Evolutionary conservation across 2,329 filamentous ascomycete species (phyloP).

Genomic region (Colletotrichum cordylinicola): DNA sequence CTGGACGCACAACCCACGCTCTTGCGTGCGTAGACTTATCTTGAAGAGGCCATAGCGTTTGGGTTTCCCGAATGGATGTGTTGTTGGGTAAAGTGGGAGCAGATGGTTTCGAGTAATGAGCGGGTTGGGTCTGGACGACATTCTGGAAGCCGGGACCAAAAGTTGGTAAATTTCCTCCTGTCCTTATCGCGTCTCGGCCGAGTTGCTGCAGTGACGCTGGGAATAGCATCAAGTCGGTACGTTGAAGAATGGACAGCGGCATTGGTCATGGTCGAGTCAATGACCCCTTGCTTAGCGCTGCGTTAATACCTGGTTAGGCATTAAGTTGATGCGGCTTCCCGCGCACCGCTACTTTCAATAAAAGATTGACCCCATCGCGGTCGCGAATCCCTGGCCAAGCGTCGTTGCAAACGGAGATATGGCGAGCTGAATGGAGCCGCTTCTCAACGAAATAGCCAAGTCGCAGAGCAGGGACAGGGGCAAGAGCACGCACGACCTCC

Average conservation of each 20-base stretch:
- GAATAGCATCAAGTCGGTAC: background rate
- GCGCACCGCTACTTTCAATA: slow-evolving; percentile 24
- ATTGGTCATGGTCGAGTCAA: slow-evolving; percentile 40
- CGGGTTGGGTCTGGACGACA: background rate
- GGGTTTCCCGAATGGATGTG: background rate
- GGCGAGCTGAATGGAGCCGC: background rate
- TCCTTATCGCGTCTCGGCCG: background rate
- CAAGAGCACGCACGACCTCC: background rate
- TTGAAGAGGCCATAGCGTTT: background rate
- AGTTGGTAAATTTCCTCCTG: slow-evolving; percentile 4
- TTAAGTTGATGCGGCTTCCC: slow-evolving; percentile 43
- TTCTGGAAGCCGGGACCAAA: slow-evolving; percentile 12
- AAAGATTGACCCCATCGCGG: background rate
- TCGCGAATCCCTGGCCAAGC: background rate
- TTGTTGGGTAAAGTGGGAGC: background rate
- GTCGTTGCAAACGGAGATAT: slow-evolving; percentile 9
- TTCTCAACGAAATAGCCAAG: background rate
- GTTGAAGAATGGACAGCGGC: background rate
- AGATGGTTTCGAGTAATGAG: background rate
- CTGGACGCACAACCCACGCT: background rate
- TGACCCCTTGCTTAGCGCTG: slow-evolving; percentile 29
- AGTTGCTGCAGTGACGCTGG: background rate
- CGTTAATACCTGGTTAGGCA: slow-evolving; percentile 31
- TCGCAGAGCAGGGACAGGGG: background rate
- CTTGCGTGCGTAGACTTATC: background rate